These are phyloP conservation scores for Exophiala oligosperma DNA, from an alignment of 2,329 filamentous ascomycete species.

Conservation along the genomic window DNA sequence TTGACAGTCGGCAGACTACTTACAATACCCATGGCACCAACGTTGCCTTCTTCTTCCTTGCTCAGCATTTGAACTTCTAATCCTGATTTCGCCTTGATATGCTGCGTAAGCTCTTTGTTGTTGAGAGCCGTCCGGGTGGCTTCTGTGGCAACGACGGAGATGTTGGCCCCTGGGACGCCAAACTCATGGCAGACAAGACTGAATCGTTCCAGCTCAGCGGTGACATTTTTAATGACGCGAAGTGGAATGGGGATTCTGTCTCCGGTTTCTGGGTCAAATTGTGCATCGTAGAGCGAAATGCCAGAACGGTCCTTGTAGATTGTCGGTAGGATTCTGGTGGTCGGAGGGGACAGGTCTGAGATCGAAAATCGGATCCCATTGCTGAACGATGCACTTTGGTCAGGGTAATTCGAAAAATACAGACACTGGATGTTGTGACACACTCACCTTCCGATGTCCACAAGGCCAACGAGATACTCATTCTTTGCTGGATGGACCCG, in stretches of 20 bases:
- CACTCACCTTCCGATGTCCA: conserved; percentile 42
- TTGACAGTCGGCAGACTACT: conserved; percentile 68
- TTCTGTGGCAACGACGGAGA: conserved; percentile 83
- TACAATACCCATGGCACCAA: conserved; percentile 80
- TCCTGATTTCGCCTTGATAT: conserved; percentile 63
- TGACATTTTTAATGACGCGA: conserved; percentile 64
- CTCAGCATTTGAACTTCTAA: conserved; percentile 70
- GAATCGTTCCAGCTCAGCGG: conserved; percentile 68
- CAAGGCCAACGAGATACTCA: conserved; percentile 33
- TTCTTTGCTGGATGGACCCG: neutral
- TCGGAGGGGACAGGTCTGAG: conserved; percentile 70
- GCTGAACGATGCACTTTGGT: conserved; percentile 38
- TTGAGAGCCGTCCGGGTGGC: conserved; percentile 82
- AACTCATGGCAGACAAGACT: conserved; percentile 68
- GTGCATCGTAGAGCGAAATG: conserved; percentile 84
- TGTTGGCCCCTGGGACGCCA: conserved; percentile 62
- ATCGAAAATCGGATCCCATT: conserved; percentile 94
- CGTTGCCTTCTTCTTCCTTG: conserved; percentile 76
- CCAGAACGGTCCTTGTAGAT: conserved; percentile 73
- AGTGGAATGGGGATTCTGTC: conserved; percentile 54
- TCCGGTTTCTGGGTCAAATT: conserved; percentile 41
- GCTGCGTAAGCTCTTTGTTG: conserved; percentile 64
- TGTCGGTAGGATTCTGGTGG: conserved; percentile 70
- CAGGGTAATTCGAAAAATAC: neutral
- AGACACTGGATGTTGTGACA: neutral